Base-by-base conservation (phyloP, 495 filamentous ascomycete genomes). In the Penicillium odoratum region DNA sequence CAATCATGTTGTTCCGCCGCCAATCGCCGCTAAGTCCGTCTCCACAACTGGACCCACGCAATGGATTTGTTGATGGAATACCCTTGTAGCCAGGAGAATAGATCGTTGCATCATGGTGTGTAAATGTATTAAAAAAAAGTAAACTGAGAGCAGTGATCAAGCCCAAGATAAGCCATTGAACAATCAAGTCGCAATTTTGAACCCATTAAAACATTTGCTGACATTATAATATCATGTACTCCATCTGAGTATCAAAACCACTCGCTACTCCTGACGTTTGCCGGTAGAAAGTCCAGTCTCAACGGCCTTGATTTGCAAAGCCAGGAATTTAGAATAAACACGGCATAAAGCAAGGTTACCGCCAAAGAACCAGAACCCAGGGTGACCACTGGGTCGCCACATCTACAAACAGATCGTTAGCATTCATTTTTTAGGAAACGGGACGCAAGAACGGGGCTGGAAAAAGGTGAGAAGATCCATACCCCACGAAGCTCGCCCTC, bases 361-460 rank as follows among this genome's bases (percentile, higher is more conserved):
- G 0, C 89, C 91, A 66, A 90, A 87, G 66, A 87, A 87, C 89
- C 89, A 96, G 56, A 93, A 85, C 0, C 87, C 88, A 0, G 85
- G 85, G 59, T 92, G 88, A 0, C 88, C 88, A 28, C 79, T 87
- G 34, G 68, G 77, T 26, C 83, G 78, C 89, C 89, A 95, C 74
- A 93, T 89, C 69, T 74, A 57, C 15, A 26, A 33, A 13, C 4
- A 26, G 44, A 43, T 43, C 11, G 13, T 43, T 18, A 18, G 40
- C 40, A 43, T 15, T 21, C 21, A 21, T 21, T 21, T 2, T 21
- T 2, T 21, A 21, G 21, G 2, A 21, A 21, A 21, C 2, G 2
- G 21, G 21, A 21, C 21, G 21, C 21, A 21, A 21, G 21, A 43
- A 43, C 40, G 16, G 15, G 7, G 15, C 7, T 5, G 15, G 4